These are phyloP conservation scores for Aspergillus bridgeri DNA, from an alignment of 495 filamentous ascomycete species.

Conservation along the genomic window DNA sequence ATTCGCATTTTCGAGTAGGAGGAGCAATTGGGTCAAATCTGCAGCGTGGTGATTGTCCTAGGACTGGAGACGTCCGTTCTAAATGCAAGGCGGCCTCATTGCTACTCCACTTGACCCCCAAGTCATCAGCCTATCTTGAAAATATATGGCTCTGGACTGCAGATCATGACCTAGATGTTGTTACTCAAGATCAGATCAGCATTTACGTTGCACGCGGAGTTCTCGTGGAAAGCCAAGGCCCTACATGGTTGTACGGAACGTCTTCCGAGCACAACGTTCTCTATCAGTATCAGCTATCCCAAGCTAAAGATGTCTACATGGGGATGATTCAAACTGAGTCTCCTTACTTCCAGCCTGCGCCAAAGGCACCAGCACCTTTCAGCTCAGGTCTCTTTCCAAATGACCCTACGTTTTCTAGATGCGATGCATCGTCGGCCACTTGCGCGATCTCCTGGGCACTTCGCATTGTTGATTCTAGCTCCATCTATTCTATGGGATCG, in stretches of 20 bases:
- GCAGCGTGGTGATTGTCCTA: conserved; percentile 64
- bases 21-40: conserved; percentile 71
- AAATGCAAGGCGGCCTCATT: conserved; percentile 59
- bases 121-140: conserved; percentile 52
- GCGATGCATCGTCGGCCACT: conserved; percentile 34
- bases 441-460: conserved; percentile 62
- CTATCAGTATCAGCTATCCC: conserved; percentile 72
- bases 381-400: conserved; percentile 36
- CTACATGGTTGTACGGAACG: conserved; percentile 63
- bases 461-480: conserved; percentile 53
- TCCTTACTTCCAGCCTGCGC: conserved; percentile 61
- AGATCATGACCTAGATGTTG: conserved; percentile 65
- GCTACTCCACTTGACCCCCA: conserved; percentile 53
- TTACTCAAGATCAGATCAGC: conserved; percentile 52
- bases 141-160: conserved; percentile 63
- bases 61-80: conserved; percentile 38
- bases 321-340: conserved; percentile 79
- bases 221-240: conserved; percentile 49
- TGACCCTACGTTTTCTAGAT: conserved; percentile 53
- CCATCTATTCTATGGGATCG: conserved; percentile 57
- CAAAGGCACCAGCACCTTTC: conserved; percentile 55
- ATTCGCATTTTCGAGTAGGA: conserved; percentile 75
- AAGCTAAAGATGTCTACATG: conserved; percentile 62
- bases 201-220: conserved; percentile 62
- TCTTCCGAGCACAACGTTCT: conserved; percentile 66